phyloP scores from a whole-genome alignment of 371 early-diverging fungal species.

The Mortierella sp. region DNA sequence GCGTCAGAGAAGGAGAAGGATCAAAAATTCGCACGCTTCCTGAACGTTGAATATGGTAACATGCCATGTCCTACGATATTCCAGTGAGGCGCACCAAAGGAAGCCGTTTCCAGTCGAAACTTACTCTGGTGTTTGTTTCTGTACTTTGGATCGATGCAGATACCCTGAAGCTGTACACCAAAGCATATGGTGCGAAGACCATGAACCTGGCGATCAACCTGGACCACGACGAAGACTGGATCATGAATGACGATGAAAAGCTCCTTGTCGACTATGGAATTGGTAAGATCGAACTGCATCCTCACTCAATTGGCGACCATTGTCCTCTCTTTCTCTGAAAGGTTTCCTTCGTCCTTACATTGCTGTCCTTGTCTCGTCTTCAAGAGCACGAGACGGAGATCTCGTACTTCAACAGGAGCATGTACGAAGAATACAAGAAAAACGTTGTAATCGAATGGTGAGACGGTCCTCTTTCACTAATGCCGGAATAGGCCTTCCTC shows the following conservation, averaged over 20 bases:
- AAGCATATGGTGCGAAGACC: slow-evolving; percentile 87
- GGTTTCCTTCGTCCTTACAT: slow-evolving; percentile 2
- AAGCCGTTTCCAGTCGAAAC: too few species aligned
- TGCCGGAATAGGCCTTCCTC: too few species aligned
- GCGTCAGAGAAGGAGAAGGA: too few species aligned
- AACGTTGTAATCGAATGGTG: slow-evolving; percentile 90
- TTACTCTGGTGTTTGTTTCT: too few species aligned
- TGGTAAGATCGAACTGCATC: slow-evolving; percentile 59
- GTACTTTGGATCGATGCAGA: slow-evolving; percentile 64
- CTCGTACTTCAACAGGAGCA: slow-evolving; percentile 80
- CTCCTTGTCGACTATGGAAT: slow-evolving; percentile 71
- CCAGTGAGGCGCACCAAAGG: too few species aligned
- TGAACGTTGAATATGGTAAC: too few species aligned
- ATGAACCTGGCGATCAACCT: slow-evolving; percentile 89
- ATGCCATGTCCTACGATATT: too few species aligned
- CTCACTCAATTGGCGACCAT: too few species aligned
- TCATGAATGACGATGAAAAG: slow-evolving; percentile 68
- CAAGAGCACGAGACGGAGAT: slow-evolving; percentile 88
- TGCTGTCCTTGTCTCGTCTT: slow-evolving; percentile 56
- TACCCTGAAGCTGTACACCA: slow-evolving; percentile 87
- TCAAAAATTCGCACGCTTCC: too few species aligned
- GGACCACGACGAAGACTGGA: slow-evolving; percentile 77
- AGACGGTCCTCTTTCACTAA: too few species aligned
- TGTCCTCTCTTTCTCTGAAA: slow-evolving; percentile 6
- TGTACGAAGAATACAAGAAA: slow-evolving; percentile 76